Base-by-base conservation (phyloP, 495 filamentous ascomycete genomes). In the Trichocladium uniseriatum region DNA sequence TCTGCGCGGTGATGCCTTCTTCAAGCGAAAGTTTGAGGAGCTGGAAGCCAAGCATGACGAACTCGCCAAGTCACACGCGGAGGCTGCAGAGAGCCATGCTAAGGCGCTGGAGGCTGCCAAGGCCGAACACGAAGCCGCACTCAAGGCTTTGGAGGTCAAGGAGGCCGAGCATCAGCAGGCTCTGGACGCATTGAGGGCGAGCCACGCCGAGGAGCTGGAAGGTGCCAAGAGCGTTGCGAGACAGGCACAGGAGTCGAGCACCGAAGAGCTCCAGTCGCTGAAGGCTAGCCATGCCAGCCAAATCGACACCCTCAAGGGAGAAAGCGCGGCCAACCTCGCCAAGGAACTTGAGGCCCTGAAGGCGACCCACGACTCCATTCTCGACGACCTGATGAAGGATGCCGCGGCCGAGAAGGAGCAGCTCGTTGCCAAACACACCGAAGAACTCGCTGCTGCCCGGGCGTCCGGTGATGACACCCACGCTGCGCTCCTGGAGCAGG, bases 1-100 rank as follows among this genome's bases (percentile, higher is more conserved):
- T 37, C 69, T 78, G n/a, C 67, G 69, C 20, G 75, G 73, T 18
- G 74, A 77, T 53, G 74, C 76, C 28, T 74, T 71, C 48, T 73
- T 76, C 56, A 77, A 73, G 58, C 69, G 71, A 43, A 68, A 76
- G 50, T 77, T 73, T 50, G 65, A 77, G 36, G 71, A 70, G 24
- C 63, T 79, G 14, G 69, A 75, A 40, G 59, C 55, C 18, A 69
- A 74, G 55, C 65, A 77, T 49, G 59, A 62, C 16, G 72, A 75
- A 43, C 58, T 73, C 10, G 56, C 51, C 43, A 50, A 68, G 45
- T 59, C 69, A 15, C 67, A 75, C 53, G 59, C 64, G 28, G 62
- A 70, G 41, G 57, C 62, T 35, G 43, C 60, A 48, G 56, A 60
- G 28, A 52, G 39, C 18, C 70, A 77, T 45, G 35, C 60, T 7